Evolutionary conservation across 768 basidiomycete genomes (phyloP).

Genomic region (Lactifluus echinatus): DNA sequence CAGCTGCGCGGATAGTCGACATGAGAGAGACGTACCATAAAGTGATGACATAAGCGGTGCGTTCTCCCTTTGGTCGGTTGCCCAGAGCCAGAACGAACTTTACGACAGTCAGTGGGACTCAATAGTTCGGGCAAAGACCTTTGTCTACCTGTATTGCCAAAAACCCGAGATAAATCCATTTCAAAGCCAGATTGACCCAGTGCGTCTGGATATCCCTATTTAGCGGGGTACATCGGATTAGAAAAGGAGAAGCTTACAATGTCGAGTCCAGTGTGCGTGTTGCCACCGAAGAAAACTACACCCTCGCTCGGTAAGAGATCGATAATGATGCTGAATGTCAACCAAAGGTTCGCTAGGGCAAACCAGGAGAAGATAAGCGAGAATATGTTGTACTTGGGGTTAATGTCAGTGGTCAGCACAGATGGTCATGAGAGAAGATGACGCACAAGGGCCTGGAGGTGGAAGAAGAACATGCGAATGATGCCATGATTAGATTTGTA

Average conservation of each 20-base stretch:
- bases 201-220: conserved; percentile 49
- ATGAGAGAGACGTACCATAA: conserved; percentile 44
- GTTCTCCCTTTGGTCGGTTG: conserved; percentile 86
- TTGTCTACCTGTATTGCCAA: conserved; percentile 59
- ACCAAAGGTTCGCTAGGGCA: conserved; percentile 84
- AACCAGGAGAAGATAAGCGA: conserved; percentile 90
- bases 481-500: conserved; percentile 83
- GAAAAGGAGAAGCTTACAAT: conserved; percentile 42
- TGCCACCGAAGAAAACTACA: conserved; percentile 64
- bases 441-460: conserved; percentile 81
- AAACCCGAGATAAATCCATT: conserved; percentile 84
- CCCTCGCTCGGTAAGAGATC: conserved; percentile 57
- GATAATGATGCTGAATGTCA: conserved; percentile 95
- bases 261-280: conserved; percentile 22
- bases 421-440: not conserved
- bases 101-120: not conserved
- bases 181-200: conserved; percentile 75
- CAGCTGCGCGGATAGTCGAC: not conserved
- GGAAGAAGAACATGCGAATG: conserved; percentile 94
- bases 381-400: conserved; percentile 68
- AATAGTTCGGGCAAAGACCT: not conserved
- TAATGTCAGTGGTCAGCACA: not conserved
- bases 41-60: conserved; percentile 57
- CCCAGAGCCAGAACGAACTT: conserved; percentile 67
- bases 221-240: not conserved